Conservation (phyloP, 345 rosid species). For the Brassica carinata region DNA sequence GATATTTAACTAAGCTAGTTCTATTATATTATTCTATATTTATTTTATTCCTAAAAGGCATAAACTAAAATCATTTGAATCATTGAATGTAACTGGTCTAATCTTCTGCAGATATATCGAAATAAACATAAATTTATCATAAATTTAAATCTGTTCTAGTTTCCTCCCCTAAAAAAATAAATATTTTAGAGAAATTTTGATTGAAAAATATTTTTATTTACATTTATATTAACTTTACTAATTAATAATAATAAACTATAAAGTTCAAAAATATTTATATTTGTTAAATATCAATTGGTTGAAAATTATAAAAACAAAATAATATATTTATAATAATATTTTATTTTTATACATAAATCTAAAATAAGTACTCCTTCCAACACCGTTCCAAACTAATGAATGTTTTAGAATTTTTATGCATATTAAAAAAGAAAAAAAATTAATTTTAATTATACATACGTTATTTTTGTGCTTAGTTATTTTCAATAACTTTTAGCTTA, state of each 20-base stretch:
- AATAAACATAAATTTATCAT: background rate
- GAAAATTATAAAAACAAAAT: background rate
- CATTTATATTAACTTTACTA: background rate
- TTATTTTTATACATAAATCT: background rate
- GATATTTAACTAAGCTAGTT: background rate
- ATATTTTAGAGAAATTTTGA: background rate
- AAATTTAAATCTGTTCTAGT: too few relatives aligned
- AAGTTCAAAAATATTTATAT: too few relatives aligned
- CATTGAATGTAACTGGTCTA: conserved; percentile 1
- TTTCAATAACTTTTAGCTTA: too few relatives aligned
- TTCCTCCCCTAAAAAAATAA: background rate
- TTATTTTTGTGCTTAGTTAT: too few relatives aligned
- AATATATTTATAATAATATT: too few relatives aligned
- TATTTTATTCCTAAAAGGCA: background rate
- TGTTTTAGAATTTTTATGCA: too few relatives aligned
- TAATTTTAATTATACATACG: too few relatives aligned
- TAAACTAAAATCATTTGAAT: background rate
- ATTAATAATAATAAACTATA: background rate
- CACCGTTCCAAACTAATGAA: too few relatives aligned
- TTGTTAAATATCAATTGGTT: background rate
- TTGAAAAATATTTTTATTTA: background rate
- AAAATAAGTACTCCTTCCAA: too few relatives aligned
- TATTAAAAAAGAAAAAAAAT: too few relatives aligned
- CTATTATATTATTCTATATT: background rate
- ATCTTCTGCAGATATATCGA: background rate